These are phyloP conservation scores for Sapria himalayana DNA, from an alignment of 345 rosid genomes.

Conservation along the genomic window DNA sequence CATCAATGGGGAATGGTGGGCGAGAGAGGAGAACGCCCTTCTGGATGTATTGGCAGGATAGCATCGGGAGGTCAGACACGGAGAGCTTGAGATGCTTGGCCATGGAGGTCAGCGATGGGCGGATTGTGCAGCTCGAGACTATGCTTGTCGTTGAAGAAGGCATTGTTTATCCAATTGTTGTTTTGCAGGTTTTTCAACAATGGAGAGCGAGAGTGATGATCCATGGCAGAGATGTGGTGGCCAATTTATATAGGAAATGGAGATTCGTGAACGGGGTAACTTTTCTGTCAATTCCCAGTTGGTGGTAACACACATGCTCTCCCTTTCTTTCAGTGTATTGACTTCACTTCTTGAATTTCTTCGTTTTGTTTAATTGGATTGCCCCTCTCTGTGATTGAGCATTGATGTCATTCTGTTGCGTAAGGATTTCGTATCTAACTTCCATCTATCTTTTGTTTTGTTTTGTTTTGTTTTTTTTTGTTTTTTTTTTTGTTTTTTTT, in stretches of 20 bases:
- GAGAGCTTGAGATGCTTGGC: slow-evolving; percentile 35
- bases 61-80: slow-evolving; percentile 92
- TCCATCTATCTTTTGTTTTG: no score
- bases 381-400: no score
- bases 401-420: no score
- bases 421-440: no score
- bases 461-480: no score
- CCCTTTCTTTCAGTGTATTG: not conserved
- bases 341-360: no score
- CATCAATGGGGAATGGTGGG: slow-evolving; percentile 25
- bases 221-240: not conserved
- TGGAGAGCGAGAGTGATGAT: slow-evolving; percentile 7
- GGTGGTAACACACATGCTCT: not conserved
- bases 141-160: slow-evolving; percentile 29
- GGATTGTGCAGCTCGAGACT: slow-evolving; percentile 36
- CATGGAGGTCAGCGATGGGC: slow-evolving; percentile 26
- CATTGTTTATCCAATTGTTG: slow-evolving; percentile 19
- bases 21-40: slow-evolving; percentile 56
- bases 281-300: no score
- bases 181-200: slow-evolving; percentile 2
- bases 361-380: no score
- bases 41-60: slow-evolving; percentile 91
- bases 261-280: slow-evolving; percentile 46
- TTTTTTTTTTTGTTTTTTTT: no score
- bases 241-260: slow-evolving; percentile 24